A percentile compares a stretch with the other conserved stretches of the same genome.
Conservation (phyloP, 192 early-diverging fungal species). For the Backusella tarrabulga region DNA sequence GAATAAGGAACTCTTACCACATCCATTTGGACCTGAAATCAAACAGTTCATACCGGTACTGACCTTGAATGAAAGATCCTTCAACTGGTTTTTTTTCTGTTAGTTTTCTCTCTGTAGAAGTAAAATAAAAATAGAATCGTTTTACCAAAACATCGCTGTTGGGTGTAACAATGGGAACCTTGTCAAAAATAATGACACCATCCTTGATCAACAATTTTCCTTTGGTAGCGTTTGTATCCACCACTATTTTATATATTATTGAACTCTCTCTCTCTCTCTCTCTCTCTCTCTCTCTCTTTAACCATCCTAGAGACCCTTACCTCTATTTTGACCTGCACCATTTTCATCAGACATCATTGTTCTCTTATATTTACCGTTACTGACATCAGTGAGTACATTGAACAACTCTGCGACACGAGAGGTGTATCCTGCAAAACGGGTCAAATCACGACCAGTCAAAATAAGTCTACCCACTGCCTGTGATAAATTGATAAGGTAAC, state of each 20-base stretch:
- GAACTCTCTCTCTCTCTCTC: neutral
- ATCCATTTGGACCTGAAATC: conserved; percentile 66
- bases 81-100: conserved; percentile 36
- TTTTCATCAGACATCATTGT: conserved; percentile 47
- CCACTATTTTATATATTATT: conserved; percentile 24
- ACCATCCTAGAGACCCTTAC: conserved; percentile 9
- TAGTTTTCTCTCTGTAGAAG: neutral
- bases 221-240: conserved; percentile 48
- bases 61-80: conserved; percentile 69
- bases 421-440: conserved; percentile 63
- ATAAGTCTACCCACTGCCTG: conserved; percentile 64
- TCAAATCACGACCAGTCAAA: conserved; percentile 62
- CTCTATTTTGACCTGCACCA: conserved; percentile 33
- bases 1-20: conserved; percentile 63
- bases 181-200: conserved; percentile 64
- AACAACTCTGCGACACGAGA: conserved; percentile 60
- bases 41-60: conserved; percentile 72
- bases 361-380: conserved; percentile 51
- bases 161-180: conserved; percentile 78
- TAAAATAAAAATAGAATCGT: neutral
- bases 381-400: conserved; percentile 55
- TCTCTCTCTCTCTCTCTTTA: too few species aligned
- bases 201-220: conserved; percentile 51
- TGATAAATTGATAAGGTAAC: conserved; percentile 62
- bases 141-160: conserved; percentile 60